Conservation (phyloP, 768 basidiomycete species). For the Cubamyces lactineus region DNA sequence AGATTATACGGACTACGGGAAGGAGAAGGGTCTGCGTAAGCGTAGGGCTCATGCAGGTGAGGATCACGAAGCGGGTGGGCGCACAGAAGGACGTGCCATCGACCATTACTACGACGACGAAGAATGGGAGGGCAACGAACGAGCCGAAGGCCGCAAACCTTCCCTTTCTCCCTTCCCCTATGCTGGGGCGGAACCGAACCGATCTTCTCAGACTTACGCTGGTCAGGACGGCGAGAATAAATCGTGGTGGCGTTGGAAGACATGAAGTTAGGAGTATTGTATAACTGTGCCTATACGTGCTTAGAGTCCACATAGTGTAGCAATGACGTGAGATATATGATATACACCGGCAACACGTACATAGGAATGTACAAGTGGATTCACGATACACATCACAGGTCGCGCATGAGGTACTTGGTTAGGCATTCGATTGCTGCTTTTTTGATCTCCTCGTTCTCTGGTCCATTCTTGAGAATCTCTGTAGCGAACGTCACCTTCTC, state of each 20-base stretch:
- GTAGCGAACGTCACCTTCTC: conserved; percentile 70
- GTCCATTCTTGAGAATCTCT: conserved; percentile 60
- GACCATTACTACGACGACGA: conserved; percentile 66
- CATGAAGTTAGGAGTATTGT: too few relatives aligned
- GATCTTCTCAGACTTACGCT: not conserved
- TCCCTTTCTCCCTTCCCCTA: conserved; percentile 31
- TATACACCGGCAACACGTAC: not conserved
- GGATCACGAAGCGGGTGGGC: not conserved
- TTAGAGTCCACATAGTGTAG: not conserved
- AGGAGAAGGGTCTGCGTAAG: conserved; percentile 19
- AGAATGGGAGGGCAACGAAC: conserved; percentile 61
- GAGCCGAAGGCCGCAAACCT: conserved; percentile 36
- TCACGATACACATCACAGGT: not conserved
- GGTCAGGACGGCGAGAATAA: conserved; percentile 3
- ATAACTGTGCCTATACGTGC: too few relatives aligned
- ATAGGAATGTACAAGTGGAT: not conserved
- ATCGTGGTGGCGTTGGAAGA: conserved; percentile 22
- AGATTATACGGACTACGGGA: conserved; percentile 2
- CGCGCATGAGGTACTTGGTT: conserved; percentile 25
- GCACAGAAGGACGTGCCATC: conserved; percentile 55
- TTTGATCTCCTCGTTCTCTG: conserved; percentile 24
- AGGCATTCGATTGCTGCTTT: conserved; percentile 22
- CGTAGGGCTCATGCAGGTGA: not conserved
- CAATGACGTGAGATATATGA: not conserved
- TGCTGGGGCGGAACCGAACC: not conserved